These are phyloP conservation scores for Claviceps arundinis DNA, from an alignment of 2,329 filamentous ascomycete species.

Conservation along the genomic window DNA sequence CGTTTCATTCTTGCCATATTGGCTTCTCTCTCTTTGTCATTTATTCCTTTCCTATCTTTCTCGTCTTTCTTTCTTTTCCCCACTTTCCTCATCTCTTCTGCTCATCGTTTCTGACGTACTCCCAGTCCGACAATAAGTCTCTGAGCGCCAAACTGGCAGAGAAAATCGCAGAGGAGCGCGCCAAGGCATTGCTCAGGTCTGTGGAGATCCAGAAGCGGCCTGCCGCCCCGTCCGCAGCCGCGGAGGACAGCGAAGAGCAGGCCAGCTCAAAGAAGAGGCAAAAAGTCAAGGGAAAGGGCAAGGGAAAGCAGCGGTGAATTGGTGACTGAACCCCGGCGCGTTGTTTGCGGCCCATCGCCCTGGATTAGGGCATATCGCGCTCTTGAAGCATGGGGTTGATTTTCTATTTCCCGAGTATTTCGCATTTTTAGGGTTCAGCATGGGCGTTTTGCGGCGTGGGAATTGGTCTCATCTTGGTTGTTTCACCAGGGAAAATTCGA, in stretches of 20 bases:
- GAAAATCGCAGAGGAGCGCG: conserved; percentile 42
- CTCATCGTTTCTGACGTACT: not conserved
- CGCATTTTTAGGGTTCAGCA: not conserved
- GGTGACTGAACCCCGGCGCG: too few species aligned
- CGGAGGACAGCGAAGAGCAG: conserved; percentile 9
- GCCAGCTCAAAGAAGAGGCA: conserved; percentile 19
- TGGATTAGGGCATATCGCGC: not conserved
- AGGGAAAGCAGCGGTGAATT: conserved; percentile 9
- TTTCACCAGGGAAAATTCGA: too few species aligned
- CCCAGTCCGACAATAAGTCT: conserved; percentile 35
- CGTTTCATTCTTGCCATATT: too few species aligned
- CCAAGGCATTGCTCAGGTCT: conserved; percentile 35
- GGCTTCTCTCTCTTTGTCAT: too few species aligned
- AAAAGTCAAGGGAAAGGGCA: conserved; percentile 16
- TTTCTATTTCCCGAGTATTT: not conserved
- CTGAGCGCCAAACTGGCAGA: conserved; percentile 39
- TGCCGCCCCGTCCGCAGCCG: conserved; percentile 15
- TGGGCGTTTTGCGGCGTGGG: not conserved
- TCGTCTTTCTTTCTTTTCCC: too few species aligned
- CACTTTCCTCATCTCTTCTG: not conserved
- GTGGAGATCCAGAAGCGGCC: conserved; percentile 33
- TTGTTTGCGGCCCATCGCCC: not conserved
- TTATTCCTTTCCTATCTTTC: not conserved
- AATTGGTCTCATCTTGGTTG: too few species aligned
- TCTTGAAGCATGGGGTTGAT: not conserved